These are phyloP conservation scores for Ceratocystis eucalypticola DNA, from an alignment of 2,329 filamentous ascomycete genomes.

Conservation along the genomic window DNA sequence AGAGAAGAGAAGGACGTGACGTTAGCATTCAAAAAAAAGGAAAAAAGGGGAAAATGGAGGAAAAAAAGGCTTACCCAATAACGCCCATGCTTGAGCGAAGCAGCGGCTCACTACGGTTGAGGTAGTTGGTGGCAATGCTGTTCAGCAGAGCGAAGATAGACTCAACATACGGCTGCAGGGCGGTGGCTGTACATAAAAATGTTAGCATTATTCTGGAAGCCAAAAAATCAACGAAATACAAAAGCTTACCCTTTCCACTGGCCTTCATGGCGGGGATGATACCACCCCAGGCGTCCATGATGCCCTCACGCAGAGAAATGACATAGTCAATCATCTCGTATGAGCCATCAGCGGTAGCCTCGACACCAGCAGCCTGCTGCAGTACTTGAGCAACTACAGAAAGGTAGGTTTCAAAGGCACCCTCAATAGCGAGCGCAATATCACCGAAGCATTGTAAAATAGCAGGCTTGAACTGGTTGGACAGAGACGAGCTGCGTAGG, in stretches of 20 bases:
- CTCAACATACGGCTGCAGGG: constrained; percentile 64
- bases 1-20: constrained; percentile 22
- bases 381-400: constrained; percentile 85
- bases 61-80: constrained; percentile 56
- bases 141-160: constrained; percentile 80
- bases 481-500: constrained; percentile 69
- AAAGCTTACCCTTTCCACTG: constrained; percentile 55
- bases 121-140: constrained; percentile 57
- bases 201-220: constrained; percentile 23
- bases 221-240: constrained; percentile 23
- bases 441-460: constrained; percentile 97
- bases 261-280: constrained; percentile 89
- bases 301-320: constrained; percentile 84
- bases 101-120: constrained; percentile 79
- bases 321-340: constrained; percentile 98
- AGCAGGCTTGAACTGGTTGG: constrained; percentile 94
- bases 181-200: constrained; percentile 38
- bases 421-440: constrained; percentile 86
- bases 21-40: constrained; percentile 27
- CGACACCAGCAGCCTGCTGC: constrained; percentile 80
- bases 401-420: constrained; percentile 85
- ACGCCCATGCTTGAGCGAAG: constrained; percentile 95
- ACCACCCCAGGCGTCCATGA: constrained; percentile 98
- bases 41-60: neutral
- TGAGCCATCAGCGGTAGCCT: constrained; percentile 61